Evolutionary conservation across 1,284 basidiomycete genomes (phyloP).

Genomic region (Mycosarcoma mackinlayi): DNA sequence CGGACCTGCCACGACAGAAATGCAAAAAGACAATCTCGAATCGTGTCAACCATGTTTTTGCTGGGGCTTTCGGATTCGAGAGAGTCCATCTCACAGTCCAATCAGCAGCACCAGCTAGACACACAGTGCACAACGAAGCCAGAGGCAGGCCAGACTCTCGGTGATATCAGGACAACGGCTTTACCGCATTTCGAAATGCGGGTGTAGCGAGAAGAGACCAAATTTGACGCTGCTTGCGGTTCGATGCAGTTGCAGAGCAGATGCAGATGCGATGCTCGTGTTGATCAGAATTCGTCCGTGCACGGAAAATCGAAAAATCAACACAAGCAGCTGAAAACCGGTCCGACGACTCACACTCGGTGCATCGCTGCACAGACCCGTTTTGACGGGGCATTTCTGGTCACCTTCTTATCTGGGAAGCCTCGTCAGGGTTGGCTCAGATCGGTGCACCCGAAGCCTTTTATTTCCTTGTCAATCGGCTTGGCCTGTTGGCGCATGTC

Average conservation of each 20-base stretch:
- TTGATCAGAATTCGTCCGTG: slow-evolving; percentile 21
- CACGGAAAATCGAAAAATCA: slow-evolving; percentile 2
- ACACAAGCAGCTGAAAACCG: slow-evolving; percentile 23
- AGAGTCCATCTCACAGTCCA: too few relatives aligned
- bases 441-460: slow-evolving; percentile 25
- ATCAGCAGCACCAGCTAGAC: slow-evolving; percentile 11
- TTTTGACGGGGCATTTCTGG: slow-evolving; percentile 5
- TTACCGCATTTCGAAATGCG: slow-evolving; percentile 27
- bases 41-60: too few relatives aligned
- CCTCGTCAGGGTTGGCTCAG: not conserved
- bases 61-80: too few relatives aligned
- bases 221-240: too few relatives aligned
- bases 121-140: not conserved
- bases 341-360: not conserved
- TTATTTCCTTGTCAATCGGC: not conserved
- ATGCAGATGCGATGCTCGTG: slow-evolving; percentile 15
- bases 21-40: not conserved
- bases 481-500: not conserved
- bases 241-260: slow-evolving; percentile 4
- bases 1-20: not conserved
- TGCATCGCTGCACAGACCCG: slow-evolving; percentile 7
- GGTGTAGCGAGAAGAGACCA: not conserved
- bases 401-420: not conserved
- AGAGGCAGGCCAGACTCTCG: slow-evolving; percentile 15
- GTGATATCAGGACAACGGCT: slow-evolving; percentile 26